Base-by-base conservation (phyloP, 2,329 filamentous ascomycete genomes). In the Trichoderma oligosporum region DNA sequence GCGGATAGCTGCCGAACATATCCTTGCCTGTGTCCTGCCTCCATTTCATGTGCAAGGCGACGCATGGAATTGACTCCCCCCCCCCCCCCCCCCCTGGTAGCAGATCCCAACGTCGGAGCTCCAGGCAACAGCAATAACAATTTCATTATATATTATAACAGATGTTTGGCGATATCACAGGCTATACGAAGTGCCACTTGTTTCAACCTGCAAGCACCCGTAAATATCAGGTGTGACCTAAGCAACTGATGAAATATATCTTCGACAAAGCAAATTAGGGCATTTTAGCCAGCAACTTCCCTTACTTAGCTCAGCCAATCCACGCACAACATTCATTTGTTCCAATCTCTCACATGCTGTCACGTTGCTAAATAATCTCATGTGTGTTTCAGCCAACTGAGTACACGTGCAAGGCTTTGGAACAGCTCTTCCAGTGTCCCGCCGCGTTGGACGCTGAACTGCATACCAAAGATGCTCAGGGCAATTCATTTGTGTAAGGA, bases 161-260 rank as follows among this genome's bases (percentile, higher is more conserved):
- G 11, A n/a, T 16, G n/a, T 11, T 11, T 16, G 36, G 11, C 49
- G n/a, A 9, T 35, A 12, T 22, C 4, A 44, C n/a, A n/a, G 4
- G 7, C 20, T 44, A 9, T 22, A 33, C 11, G 27, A 16, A 4
- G 27, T 35, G 27, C n/a, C n/a, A 27, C 54, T 48, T 41, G 44
- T 56, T 49, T 41, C 38, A 24, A 56, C 16, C 18, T 24, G 38
- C 54, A 22, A 48, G 29, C 22, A 25, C 20, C 49, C 39, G 29
- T 53, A 44, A 42, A 53, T n/a, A 39, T n/a, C 36, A 29, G 11
- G 27, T 39, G 39, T 54, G 16, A 36, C 49, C 18, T 20, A 36
- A 18, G 29, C 2, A 4, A 7, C 9, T 5, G 6, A 54, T 45
- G 39, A 24, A 54, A 45, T n/a, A 25, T 25, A 9, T 44, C 5